phyloP scores from a whole-genome alignment of 148 eudicot genomes.

The Spergularia marina region DNA sequence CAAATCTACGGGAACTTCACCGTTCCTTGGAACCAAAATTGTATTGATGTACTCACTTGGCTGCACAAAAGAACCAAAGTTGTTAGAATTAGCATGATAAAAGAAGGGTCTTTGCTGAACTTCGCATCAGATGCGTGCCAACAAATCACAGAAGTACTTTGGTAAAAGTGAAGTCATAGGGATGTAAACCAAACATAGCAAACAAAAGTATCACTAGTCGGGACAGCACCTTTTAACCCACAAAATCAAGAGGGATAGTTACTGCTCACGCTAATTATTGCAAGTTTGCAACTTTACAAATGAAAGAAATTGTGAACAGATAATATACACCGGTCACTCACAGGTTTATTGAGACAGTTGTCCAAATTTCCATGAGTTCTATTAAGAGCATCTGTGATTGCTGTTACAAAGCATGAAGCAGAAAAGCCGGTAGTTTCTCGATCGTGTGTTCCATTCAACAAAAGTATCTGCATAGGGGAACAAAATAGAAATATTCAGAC shows the following conservation, averaged over 20 bases:
- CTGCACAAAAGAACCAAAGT: constrained; percentile 43
- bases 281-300: background rate
- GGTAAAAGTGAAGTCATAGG: too few relatives aligned
- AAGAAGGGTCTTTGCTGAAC: background rate
- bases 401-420: constrained; percentile 83
- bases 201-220: too few relatives aligned
- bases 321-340: constrained; percentile 38
- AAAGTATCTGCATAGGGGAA: constrained; percentile 56
- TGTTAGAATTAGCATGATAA: background rate
- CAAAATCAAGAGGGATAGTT: background rate
- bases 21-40: constrained; percentile 77
- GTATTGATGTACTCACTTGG: constrained; percentile 75
- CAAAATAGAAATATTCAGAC: constrained; percentile 1
- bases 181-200: too few relatives aligned
- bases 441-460: constrained; percentile 82
- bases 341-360: constrained; percentile 62
- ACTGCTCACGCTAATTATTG: background rate
- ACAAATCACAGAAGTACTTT: background rate
- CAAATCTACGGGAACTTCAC: constrained; percentile 57
- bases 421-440: constrained; percentile 86
- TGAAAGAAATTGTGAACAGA: background rate
- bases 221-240: background rate
- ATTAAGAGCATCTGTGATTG: constrained; percentile 93
- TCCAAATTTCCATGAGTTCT: constrained; percentile 67
- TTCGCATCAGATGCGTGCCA: background rate